These are phyloP conservation scores for Akanthomyces muscarius DNA, from an alignment of 2,329 filamentous ascomycete genomes.

Conservation along the genomic window DNA sequence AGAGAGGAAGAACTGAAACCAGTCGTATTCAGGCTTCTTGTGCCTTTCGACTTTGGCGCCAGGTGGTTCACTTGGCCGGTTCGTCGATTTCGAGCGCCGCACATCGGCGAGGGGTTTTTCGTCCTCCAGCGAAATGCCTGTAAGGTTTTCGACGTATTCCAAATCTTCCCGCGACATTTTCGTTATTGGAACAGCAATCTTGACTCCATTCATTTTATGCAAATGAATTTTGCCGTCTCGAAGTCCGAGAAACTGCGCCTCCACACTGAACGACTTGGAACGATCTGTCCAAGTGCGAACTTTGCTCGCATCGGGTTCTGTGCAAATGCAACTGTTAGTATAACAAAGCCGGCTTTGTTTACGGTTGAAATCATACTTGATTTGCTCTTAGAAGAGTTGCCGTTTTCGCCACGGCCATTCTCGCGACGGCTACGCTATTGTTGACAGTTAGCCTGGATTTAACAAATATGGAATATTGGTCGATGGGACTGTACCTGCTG, in stretches of 20 bases:
- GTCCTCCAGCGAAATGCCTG: conserved; percentile 87
- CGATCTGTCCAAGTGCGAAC: conserved; percentile 93
- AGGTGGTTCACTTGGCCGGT: conserved; percentile 32
- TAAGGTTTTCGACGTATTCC: conserved; percentile 85
- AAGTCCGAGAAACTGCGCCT: conserved; percentile 91
- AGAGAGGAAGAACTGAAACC: conserved; percentile 97
- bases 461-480: conserved; percentile 36
- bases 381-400: conserved; percentile 56
- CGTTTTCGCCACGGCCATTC: conserved; percentile 55
- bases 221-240: conserved; percentile 96
- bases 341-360: neutral
- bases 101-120: conserved; percentile 91
- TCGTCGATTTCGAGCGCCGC: conserved; percentile 47
- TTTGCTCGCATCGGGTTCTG: conserved; percentile 79
- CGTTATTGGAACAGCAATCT: conserved; percentile 89
- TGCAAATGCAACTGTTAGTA: conserved; percentile 16
- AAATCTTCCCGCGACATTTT: conserved; percentile 97
- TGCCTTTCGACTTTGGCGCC: conserved; percentile 60
- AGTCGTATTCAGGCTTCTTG: conserved; percentile 79
- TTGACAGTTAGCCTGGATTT: conserved; percentile 57
- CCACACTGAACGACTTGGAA: conserved; percentile 92
- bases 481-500: conserved; percentile 66
- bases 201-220: conserved; percentile 96
- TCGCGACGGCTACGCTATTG: conserved; percentile 71
- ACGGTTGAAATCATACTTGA: conserved; percentile 58